These are phyloP conservation scores for Thuja plicata DNA, from an alignment of 83 land plant genomes.

Conservation along the genomic window DNA sequence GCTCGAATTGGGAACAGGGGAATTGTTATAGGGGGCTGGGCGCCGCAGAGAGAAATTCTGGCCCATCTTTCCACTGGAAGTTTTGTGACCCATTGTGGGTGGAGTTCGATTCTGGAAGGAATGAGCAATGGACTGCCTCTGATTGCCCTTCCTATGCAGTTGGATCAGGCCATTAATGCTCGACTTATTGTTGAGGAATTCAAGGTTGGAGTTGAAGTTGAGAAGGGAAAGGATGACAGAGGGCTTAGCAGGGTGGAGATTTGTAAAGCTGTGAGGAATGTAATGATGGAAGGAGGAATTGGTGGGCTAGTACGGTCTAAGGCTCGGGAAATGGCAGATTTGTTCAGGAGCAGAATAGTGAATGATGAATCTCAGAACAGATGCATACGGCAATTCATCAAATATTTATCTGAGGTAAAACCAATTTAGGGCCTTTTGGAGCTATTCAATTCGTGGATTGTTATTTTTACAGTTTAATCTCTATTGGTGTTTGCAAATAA, in stretches of 20 bases:
- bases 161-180: constrained; percentile 62
- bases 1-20: constrained; percentile 37
- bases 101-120: constrained; percentile 67
- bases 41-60: constrained; percentile 54
- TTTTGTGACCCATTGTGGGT: constrained; percentile 77
- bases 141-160: constrained; percentile 50
- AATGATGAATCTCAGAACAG: not conserved
- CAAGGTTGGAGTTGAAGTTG: constrained; percentile 39
- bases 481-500: no score
- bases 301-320: constrained; percentile 21
- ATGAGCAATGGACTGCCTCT: constrained; percentile 59
- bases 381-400: no score
- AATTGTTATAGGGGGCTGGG: constrained; percentile 51
- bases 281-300: constrained; percentile 9
- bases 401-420: no score
- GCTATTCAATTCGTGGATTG: no score
- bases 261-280: constrained; percentile 24
- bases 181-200: constrained; percentile 37
- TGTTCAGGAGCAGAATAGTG: not conserved
- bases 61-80: constrained; percentile 50
- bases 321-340: constrained; percentile 19
- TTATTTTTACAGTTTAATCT: no score
- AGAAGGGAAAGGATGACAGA: constrained; percentile 18
- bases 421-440: no score
- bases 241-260: constrained; percentile 30